Evolutionary conservation across 2,329 filamentous ascomycete species (phyloP).

Genomic region (Exophiala spinifera): DNA sequence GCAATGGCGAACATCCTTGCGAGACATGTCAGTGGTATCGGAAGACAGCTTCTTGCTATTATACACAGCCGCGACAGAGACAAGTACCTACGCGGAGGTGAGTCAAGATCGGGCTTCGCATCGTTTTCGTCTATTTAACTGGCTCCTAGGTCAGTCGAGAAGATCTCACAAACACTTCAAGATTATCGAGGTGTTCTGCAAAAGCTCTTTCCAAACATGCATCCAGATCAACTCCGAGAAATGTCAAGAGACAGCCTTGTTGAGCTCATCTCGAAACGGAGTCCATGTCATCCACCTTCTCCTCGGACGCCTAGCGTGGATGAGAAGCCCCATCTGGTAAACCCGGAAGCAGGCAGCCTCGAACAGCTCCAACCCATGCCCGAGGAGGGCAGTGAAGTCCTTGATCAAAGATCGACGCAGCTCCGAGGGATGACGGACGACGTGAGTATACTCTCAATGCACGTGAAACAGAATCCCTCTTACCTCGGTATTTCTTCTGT

Average conservation of each 20-base stretch:
- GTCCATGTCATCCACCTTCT: constrained; percentile 38
- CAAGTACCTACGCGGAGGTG: constrained; percentile 76
- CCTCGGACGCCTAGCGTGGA: constrained; percentile 49
- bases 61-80: constrained; percentile 74
- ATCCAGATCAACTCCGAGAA: constrained; percentile 49
- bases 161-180: constrained; percentile 62
- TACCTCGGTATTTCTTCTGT: constrained; percentile 74
- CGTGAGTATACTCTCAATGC: constrained; percentile 64
- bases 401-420: constrained; percentile 42
- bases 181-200: constrained; percentile 63
- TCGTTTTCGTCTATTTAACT: constrained; percentile 23
- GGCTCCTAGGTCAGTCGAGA: constrained; percentile 53
- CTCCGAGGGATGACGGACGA: constrained; percentile 66
- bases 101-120: constrained; percentile 33
- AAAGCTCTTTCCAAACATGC: constrained; percentile 60
- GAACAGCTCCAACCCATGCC: constrained; percentile 69
- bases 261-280: constrained; percentile 51
- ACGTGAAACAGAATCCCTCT: constrained; percentile 60
- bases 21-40: constrained; percentile 80
- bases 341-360: constrained; percentile 52
- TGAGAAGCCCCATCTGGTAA: constrained; percentile 39
- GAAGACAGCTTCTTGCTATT: constrained; percentile 73
- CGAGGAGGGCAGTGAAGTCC: constrained; percentile 56
- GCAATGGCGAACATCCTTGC: constrained; percentile 77
- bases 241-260: constrained; percentile 61